Percentiles rank a stretch among this genome's conserved stretches.
Evolutionary conservation across 805 yeast species (phyloP).

Genomic region (Yarrowia alimentaria): DNA sequence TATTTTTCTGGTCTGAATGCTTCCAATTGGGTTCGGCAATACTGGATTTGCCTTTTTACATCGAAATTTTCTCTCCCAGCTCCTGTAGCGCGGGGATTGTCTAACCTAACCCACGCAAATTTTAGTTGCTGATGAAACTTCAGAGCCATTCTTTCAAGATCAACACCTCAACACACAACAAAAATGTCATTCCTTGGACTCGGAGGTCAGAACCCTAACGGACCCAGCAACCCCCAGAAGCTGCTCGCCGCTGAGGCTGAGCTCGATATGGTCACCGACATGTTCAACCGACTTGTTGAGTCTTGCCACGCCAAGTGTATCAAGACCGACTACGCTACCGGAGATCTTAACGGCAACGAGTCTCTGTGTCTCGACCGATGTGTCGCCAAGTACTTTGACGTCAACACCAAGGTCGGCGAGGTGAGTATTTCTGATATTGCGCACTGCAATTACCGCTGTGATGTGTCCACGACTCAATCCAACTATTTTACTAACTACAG

Average conservation of each 20-base stretch:
- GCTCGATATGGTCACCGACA: slow-evolving; percentile 93
- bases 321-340: slow-evolving; percentile 56
- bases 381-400: slow-evolving; percentile 90
- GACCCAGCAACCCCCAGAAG: slow-evolving; percentile 39
- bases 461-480: no score
- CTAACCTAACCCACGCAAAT: slow-evolving; percentile 24
- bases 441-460: no score
- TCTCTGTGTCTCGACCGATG: slow-evolving; percentile 91
- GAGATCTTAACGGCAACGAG: slow-evolving; percentile 75
- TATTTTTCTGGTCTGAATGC: background rate
- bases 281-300: slow-evolving; percentile 89
- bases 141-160: slow-evolving; percentile 2
- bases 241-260: slow-evolving; percentile 88
- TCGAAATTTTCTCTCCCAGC: background rate
- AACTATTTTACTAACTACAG: no score
- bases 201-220: slow-evolving; percentile 48
- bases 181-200: slow-evolving; percentile 48
- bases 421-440: no score
- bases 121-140: slow-evolving; percentile 25
- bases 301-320: slow-evolving; percentile 89
- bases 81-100: no score
- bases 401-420: slow-evolving; percentile 93
- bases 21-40: no score
- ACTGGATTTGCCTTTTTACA: background rate
- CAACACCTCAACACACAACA: background rate